A percentile compares a stretch with the other conserved stretches of the same genome.
Conservation (phyloP, 2,329 filamentous ascomycete species). For the Arthroderma sp. region DNA sequence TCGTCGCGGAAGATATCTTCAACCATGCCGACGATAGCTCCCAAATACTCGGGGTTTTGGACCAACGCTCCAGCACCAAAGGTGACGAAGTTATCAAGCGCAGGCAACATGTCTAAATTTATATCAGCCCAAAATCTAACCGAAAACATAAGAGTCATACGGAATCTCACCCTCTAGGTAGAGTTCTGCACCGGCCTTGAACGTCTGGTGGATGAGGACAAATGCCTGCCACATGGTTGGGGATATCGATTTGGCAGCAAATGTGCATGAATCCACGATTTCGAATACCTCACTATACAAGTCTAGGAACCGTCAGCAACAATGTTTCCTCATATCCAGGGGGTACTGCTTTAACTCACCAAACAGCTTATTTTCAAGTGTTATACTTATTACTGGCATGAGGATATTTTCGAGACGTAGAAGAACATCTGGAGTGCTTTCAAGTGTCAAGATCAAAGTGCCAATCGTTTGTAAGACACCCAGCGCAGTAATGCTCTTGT, state of each 20-base stretch:
- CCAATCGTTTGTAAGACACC: constrained; percentile 96
- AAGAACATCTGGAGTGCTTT: constrained; percentile 92
- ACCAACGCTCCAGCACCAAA: constrained; percentile 72
- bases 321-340: background rate
- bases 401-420: constrained; percentile 88
- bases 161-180: constrained; percentile 57
- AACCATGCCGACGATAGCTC: constrained; percentile 86
- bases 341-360: constrained; percentile 31
- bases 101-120: constrained; percentile 74
- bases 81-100: constrained; percentile 93
- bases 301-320: constrained; percentile 37
- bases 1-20: constrained; percentile 85
- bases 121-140: constrained; percentile 6
- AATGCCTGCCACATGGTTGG: constrained; percentile 98
- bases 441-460: constrained; percentile 87
- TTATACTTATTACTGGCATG: constrained; percentile 94
- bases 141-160: background rate
- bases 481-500: constrained; percentile 95
- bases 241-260: constrained; percentile 89
- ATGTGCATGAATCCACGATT: constrained; percentile 98
- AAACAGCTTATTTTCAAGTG: constrained; percentile 93
- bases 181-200: constrained; percentile 91
- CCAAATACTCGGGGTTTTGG: constrained; percentile 73
- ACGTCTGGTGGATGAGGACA: constrained; percentile 88
- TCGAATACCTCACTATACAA: constrained; percentile 98